These are phyloP conservation scores for Stereocaulon alpinum DNA, from an alignment of 495 filamentous ascomycete genomes.

Conservation along the genomic window DNA sequence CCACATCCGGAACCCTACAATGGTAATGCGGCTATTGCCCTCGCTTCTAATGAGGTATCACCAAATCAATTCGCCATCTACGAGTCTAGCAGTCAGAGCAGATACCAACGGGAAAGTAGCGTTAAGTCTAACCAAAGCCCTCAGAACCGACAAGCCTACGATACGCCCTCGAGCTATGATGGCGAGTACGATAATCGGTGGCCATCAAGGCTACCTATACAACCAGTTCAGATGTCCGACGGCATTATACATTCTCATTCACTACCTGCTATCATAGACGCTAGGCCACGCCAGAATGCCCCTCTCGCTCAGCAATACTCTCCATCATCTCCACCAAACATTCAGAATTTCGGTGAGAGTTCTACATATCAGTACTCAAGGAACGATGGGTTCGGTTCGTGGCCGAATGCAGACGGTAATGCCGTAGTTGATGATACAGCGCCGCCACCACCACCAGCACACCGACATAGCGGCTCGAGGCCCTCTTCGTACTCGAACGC, in stretches of 20 bases:
- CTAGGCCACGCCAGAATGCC: conserved; percentile 6
- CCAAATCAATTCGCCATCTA: not conserved
- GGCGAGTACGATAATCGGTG: not conserved
- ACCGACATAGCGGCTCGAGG: conserved; percentile 28
- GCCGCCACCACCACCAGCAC: conserved; percentile 41
- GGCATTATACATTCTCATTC: conserved; percentile 9
- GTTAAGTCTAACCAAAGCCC: not conserved
- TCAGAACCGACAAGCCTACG: not conserved
- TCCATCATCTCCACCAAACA: conserved; percentile 4
- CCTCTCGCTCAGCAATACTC: not conserved
- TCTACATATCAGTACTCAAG: not conserved
- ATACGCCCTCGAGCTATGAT: not conserved
- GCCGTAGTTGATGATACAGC: conserved; percentile 37
- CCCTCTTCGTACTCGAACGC: not conserved
- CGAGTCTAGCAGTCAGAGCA: not conserved
- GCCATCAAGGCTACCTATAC: conserved; percentile 5
- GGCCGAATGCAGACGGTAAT: not conserved
- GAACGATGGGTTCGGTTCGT: not conserved
- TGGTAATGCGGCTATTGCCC: not conserved
- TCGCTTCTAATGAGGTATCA: not conserved
- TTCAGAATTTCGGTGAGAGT: conserved; percentile 4
- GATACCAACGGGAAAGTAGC: not conserved
- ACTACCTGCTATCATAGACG: conserved; percentile 16
- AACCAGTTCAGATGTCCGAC: conserved; percentile 4
- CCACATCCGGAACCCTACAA: not conserved